Base-by-base conservation (phyloP, 176 grass and related monocot species). In the Neostapfia colusana region DNA sequence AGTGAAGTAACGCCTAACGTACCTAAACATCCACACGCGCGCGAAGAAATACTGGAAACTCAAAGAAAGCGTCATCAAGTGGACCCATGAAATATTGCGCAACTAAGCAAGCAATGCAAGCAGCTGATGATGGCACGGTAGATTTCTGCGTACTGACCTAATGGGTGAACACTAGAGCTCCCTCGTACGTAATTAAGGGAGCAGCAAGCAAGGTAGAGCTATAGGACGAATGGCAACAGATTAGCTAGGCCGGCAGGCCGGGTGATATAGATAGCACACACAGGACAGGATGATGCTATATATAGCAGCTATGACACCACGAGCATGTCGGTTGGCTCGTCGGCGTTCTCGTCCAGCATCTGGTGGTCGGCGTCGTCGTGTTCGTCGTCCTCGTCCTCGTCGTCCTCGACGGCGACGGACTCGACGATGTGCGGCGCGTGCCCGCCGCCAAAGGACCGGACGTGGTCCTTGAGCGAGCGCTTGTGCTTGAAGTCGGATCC, bases 401-500 rank as follows among this genome's bases (percentile, higher is more conserved):
- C 90, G 0, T 85, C 87, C 1, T 77, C 88, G 10, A 61, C 20
- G 34, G 72, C 39, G 12, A 79, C 57, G 13, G 91, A 90, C 83
- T 99, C 95, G 10, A 88, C 42, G 26, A 95, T 90, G 76, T 99
- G 95, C 0, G 95, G 91, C 23, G 95, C 95, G 68, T 99, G 95
- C 0, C 89, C 91, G 0, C 88, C 85, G 12, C 93, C 93, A 31
- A 97, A 97, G 15, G 93, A 97, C 4, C 88, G 54, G 18, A 97
- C 93, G 38, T 97, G 93, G 82, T 93, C 90, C 74, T 97, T 97
- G 74, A 97, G 91, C 0, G 93, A 97, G 16, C 93, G 81, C 75
- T 97, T 97, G 83, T 97, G 93, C 86, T 86, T 93, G 79, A 97
- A 97, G 80, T 97, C 86, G 42, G 89, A 97, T 4, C 92, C 89